These are phyloP conservation scores for Dimocarpus longan DNA, from an alignment of 345 rosid genomes.

Conservation along the genomic window DNA sequence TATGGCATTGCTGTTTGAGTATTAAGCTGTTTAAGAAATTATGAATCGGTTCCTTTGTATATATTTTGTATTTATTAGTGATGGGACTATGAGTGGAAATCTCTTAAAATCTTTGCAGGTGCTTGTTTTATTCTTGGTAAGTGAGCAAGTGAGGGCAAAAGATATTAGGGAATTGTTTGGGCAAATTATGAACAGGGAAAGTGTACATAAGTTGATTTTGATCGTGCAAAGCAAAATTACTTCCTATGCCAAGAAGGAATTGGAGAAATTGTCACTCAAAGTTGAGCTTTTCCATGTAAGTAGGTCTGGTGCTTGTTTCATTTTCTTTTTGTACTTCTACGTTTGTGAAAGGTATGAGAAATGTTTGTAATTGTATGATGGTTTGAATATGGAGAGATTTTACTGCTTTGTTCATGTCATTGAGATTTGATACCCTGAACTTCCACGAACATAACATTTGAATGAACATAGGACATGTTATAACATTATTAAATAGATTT, in stretches of 20 bases:
- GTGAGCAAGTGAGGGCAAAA: constrained; percentile 25
- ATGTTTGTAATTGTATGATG: background rate
- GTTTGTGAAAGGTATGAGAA: background rate
- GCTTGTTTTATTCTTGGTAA: constrained; percentile 41
- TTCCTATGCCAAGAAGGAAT: constrained; percentile 29
- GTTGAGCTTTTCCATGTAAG: constrained; percentile 41
- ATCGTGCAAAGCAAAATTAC: constrained; percentile 38
- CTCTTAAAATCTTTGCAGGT: constrained; percentile 20
- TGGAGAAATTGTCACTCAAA: constrained; percentile 24
- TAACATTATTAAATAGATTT: background rate
- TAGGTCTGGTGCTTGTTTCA: background rate
- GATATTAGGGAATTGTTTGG: constrained; percentile 3
- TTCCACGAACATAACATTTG: background rate
- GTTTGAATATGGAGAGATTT: background rate
- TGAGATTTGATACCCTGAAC: background rate
- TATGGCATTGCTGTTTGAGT: no score
- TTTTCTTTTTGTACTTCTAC: background rate
- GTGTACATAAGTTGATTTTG: constrained; percentile 27
- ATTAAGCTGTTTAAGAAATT: no score
- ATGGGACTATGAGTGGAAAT: background rate
- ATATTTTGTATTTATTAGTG: background rate
- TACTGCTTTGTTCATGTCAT: background rate
- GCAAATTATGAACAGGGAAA: constrained; percentile 24
- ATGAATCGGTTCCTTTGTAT: no score
- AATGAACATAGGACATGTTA: background rate